phyloP scores from a whole-genome alignment of 257 asterid species.

The Solanum paucissectum region DNA sequence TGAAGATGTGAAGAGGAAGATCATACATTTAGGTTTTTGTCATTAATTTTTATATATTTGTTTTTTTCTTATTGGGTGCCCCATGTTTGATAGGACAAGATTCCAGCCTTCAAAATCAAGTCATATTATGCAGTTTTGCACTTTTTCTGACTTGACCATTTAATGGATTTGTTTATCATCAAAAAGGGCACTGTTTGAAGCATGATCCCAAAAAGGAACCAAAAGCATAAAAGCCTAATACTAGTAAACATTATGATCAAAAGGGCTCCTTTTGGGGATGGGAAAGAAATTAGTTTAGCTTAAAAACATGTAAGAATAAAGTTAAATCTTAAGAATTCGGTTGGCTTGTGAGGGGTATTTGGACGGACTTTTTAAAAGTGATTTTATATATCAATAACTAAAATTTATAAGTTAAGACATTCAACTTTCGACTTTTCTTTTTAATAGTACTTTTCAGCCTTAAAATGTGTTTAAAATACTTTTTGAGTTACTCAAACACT shows the following conservation, averaged over 20 bases:
- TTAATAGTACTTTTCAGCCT: background rate
- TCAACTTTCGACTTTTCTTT: background rate
- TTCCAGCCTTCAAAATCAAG: slow-evolving; percentile 47
- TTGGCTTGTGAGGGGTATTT: background rate
- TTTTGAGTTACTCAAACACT: background rate
- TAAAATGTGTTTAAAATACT: too few species aligned
- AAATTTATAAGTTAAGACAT: too few species aligned
- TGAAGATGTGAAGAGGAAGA: slow-evolving; percentile 18
- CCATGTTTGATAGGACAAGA: slow-evolving; percentile 55
- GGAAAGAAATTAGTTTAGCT: background rate
- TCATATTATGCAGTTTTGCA: background rate
- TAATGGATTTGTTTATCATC: background rate
- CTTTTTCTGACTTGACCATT: slow-evolving; percentile 11
- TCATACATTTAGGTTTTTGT: background rate
- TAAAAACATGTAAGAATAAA: background rate
- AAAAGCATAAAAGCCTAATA: background rate
- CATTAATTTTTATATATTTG: background rate
- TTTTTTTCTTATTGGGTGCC: slow-evolving; percentile 11
- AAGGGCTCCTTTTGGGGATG: background rate
- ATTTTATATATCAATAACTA: background rate
- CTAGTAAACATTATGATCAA: background rate
- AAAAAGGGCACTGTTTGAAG: background rate
- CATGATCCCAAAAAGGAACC: background rate
- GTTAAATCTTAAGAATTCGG: background rate
- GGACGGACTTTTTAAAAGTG: background rate